Conservation (phyloP, 202 grass and related monocot species). For the Cymbopogon flexuosus region DNA sequence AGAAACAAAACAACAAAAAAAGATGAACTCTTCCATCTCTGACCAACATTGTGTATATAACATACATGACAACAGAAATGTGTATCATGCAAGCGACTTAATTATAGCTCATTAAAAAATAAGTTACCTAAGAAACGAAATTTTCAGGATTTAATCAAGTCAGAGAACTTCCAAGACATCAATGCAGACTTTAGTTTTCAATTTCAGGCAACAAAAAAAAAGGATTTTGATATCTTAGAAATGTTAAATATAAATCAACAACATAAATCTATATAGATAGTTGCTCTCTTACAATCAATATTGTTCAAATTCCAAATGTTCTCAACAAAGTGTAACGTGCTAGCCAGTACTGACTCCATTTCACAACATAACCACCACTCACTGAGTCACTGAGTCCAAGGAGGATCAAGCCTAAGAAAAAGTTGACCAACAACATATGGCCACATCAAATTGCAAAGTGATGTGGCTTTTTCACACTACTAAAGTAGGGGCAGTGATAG, state of each 20-base stretch:
- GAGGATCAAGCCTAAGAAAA: background rate
- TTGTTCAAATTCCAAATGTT: constrained; percentile 2
- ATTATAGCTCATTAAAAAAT: background rate
- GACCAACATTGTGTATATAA: background rate
- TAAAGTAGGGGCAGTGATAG: background rate
- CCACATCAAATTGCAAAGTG: background rate
- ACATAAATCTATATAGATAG: background rate
- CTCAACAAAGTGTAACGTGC: background rate
- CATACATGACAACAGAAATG: constrained; percentile 13
- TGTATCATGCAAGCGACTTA: background rate
- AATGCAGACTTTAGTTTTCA: background rate
- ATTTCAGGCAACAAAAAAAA: background rate
- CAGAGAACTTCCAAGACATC: background rate
- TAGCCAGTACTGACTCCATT: background rate
- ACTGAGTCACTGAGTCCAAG: background rate
- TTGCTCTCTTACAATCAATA: background rate
- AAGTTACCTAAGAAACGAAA: background rate
- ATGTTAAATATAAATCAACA: background rate
- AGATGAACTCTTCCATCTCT: background rate
- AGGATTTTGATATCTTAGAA: background rate
- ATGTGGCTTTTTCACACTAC: background rate
- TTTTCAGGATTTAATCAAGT: background rate
- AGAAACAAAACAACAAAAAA: background rate
- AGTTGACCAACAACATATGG: background rate
- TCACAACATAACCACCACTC: background rate